phyloP scores from a whole-genome alignment of 345 rosid species.

The Gossypium raimondii region DNA sequence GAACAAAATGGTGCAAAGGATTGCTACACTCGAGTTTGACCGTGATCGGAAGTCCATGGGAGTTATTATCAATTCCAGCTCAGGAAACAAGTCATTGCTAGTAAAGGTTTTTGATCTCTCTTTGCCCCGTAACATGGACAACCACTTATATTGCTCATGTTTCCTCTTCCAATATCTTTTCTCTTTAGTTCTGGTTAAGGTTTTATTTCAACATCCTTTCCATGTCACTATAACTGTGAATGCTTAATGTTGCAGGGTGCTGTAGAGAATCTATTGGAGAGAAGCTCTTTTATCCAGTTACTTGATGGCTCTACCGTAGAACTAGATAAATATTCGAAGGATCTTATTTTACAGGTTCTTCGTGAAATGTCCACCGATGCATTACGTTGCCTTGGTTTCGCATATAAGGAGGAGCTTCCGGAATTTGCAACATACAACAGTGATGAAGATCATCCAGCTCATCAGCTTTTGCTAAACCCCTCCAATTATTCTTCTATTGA shows the following conservation, averaged over 20 bases:
- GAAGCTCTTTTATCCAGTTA: constrained; percentile 71
- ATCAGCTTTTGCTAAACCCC: constrained; percentile 71
- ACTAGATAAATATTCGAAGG: constrained; percentile 57
- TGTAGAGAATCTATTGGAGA: constrained; percentile 84
- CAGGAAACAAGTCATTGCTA: constrained; percentile 60
- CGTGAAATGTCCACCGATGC: constrained; percentile 70
- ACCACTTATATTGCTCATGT: not conserved
- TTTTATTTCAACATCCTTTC: not conserved
- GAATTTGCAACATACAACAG: constrained; percentile 76
- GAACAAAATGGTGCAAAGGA: constrained; percentile 64
- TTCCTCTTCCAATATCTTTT: not conserved
- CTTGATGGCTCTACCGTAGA: constrained; percentile 64
- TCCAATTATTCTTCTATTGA: constrained; percentile 72
- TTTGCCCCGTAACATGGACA: not conserved
- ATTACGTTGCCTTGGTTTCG: constrained; percentile 87
- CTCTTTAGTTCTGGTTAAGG: not conserved
- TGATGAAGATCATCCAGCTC: constrained; percentile 89
- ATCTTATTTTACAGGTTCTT: constrained; percentile 56
- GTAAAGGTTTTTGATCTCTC: constrained; percentile 57
- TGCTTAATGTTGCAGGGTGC: constrained; percentile 71
- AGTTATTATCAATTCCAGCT: constrained; percentile 78
- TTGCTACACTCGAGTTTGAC: constrained; percentile 95
- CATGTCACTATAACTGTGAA: not conserved
- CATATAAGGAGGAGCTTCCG: constrained; percentile 52
- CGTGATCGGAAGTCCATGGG: constrained; percentile 97